These are phyloP conservation scores for Hermanozyma aechmeae DNA, from an alignment of 805 yeast species.

Conservation along the genomic window DNA sequence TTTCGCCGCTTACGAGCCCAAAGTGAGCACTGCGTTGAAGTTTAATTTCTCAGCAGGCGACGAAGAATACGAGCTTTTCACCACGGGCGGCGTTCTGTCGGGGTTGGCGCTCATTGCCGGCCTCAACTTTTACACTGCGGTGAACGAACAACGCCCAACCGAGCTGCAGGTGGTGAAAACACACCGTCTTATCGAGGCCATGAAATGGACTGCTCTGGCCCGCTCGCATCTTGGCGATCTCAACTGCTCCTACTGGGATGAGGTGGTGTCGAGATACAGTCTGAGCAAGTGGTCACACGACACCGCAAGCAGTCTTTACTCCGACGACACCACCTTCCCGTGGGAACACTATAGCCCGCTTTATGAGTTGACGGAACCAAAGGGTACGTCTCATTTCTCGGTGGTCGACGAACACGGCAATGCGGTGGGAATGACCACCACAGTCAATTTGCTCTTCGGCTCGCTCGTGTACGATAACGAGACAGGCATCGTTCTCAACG, in stretches of 20 bases:
- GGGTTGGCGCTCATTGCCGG: slow-evolving; percentile 81
- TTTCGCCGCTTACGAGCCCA: slow-evolving; percentile 51
- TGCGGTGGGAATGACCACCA: slow-evolving; percentile 83
- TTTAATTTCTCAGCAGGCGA: slow-evolving; percentile 11
- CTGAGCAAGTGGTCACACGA: slow-evolving; percentile 47
- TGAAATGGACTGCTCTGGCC: slow-evolving; percentile 91
- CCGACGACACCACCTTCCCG: slow-evolving; percentile 44
- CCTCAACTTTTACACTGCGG: slow-evolving; percentile 41
- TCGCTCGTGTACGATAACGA: slow-evolving; percentile 67
- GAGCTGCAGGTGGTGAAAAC: slow-evolving; percentile 26
- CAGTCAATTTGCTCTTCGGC: slow-evolving; percentile 80
- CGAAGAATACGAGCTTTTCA: slow-evolving; percentile 18
- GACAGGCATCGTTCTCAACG: slow-evolving; percentile 79
- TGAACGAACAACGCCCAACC: slow-evolving; percentile 20
- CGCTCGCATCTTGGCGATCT: slow-evolving; percentile 80
- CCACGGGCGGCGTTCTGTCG: slow-evolving; percentile 65
- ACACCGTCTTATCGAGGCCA: slow-evolving; percentile 70
- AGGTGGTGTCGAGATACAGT: slow-evolving; percentile 33
- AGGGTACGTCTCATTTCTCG: slow-evolving; percentile 86
- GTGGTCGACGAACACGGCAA: slow-evolving; percentile 65
- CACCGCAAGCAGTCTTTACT: slow-evolving; percentile 39
- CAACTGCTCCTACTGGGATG: slow-evolving; percentile 15
- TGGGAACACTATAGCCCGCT: slow-evolving; percentile 77
- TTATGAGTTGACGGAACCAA: slow-evolving; percentile 68
- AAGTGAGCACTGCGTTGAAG: slow-evolving; percentile 23